A percentile compares a stretch with the other conserved stretches of the same genome.
Evolutionary conservation across 306 rosid species (phyloP).

Genomic region (Carpinus viminea): DNA sequence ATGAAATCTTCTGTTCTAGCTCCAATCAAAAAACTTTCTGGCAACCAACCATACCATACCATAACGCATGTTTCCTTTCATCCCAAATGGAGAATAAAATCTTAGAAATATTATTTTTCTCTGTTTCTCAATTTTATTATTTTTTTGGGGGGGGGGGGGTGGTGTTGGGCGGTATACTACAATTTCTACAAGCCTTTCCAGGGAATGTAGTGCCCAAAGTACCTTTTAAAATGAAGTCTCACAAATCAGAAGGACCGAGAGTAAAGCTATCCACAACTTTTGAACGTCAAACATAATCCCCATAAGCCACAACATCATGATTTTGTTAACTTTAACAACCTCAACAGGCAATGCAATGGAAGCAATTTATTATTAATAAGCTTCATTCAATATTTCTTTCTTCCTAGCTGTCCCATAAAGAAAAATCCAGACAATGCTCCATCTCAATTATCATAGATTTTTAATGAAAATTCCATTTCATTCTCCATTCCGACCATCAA

Average conservation of each 20-base stretch:
- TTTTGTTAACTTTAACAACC: neutral
- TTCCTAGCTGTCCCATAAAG: neutral
- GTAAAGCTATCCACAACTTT: neutral
- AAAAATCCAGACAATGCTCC: neutral
- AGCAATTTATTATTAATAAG: neutral
- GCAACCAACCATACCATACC: neutral
- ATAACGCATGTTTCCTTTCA: neutral
- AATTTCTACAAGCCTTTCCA: neutral
- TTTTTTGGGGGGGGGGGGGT: neutral
- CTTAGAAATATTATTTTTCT: neutral
- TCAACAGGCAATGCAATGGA: neutral
- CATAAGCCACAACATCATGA: neutral
- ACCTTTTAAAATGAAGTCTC: neutral
- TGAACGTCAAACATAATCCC: neutral
- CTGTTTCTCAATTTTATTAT: neutral
- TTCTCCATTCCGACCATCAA: neutral
- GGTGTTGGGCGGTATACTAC: neutral
- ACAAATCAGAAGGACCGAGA: neutral
- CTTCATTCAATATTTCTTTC: neutral
- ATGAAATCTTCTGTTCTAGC: slow-evolving; percentile 18
- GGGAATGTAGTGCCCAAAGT: neutral
- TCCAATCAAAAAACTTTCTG: slow-evolving; percentile 8
- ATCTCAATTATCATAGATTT: neutral
- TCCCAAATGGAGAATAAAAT: neutral
- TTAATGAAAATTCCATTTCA: neutral